phyloP scores from a whole-genome alignment of 192 early-diverging fungal species.

The Entomortierella parvispora region DNA sequence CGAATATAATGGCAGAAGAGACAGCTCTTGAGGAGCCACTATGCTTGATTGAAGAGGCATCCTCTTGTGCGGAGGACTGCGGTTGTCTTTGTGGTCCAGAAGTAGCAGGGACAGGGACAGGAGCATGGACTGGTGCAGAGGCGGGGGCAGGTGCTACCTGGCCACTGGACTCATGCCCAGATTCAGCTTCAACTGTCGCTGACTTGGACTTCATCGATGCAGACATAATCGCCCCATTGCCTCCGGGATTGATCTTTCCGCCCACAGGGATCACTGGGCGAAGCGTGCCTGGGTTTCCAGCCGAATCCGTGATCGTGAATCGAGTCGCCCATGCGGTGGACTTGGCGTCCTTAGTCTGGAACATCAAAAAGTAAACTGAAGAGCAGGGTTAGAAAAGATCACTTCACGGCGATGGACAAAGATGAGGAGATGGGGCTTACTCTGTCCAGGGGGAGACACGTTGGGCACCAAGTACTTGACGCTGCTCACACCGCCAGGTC shows the following conservation, averaged over 20 bases:
- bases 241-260: constrained; percentile 40
- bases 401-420: not conserved
- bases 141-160: too few relatives aligned
- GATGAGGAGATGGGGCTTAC: not conserved
- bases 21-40: too few relatives aligned
- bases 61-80: too few relatives aligned
- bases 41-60: too few relatives aligned
- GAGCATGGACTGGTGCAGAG: too few relatives aligned
- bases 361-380: constrained; percentile 51
- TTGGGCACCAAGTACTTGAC: constrained; percentile 38
- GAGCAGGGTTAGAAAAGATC: not conserved
- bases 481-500: not conserved
- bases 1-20: too few relatives aligned
- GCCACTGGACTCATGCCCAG: too few relatives aligned
- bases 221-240: constrained; percentile 16
- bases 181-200: too few relatives aligned
- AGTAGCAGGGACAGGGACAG: not conserved
- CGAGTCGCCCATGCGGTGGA: constrained; percentile 40
- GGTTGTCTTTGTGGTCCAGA: too few relatives aligned
- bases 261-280: constrained; percentile 29
- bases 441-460: constrained; percentile 41
- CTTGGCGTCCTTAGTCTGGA: constrained; percentile 33
- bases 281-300: constrained; percentile 24
- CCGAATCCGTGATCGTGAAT: constrained; percentile 35
- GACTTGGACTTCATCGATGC: not conserved